Evolutionary conservation across 176 grass and related monocot species (phyloP).

Genomic region (sorghum (Sorghum bicolor)): Sorghum_bicolor_NCBIv3 NC_012873.2:62939001-62939500

Average conservation of each 20-base stretch:
- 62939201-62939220: not conserved
- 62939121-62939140: conserved; percentile 4
- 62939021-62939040: not conserved
- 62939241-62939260: conserved; percentile 20
- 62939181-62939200: conserved; percentile 1
- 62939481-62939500: conserved; percentile 81
- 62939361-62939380: conserved; percentile 22
- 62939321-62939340: conserved; percentile 1
- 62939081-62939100: not conserved
- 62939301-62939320: conserved; percentile 12
- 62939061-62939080: conserved; percentile 9
- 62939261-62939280: not conserved
- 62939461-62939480: conserved; percentile 65
- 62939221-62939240: conserved; percentile 10
- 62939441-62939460: conserved; percentile 82
- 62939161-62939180: conserved; percentile 4
- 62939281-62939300: not conserved
- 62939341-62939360: conserved; percentile 1
- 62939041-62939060: conserved; percentile 4
- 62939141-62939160: not conserved
- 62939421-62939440: conserved; percentile 86
- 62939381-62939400: conserved; percentile 28
- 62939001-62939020: not conserved
- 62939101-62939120: not conserved
- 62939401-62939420: conserved; percentile 64